Evolutionary conservation across 2,329 filamentous ascomycete species (phyloP), one percentile per base, ranked within the genome.

Genomic region (Aspergillus pseudoterreus): DNA sequence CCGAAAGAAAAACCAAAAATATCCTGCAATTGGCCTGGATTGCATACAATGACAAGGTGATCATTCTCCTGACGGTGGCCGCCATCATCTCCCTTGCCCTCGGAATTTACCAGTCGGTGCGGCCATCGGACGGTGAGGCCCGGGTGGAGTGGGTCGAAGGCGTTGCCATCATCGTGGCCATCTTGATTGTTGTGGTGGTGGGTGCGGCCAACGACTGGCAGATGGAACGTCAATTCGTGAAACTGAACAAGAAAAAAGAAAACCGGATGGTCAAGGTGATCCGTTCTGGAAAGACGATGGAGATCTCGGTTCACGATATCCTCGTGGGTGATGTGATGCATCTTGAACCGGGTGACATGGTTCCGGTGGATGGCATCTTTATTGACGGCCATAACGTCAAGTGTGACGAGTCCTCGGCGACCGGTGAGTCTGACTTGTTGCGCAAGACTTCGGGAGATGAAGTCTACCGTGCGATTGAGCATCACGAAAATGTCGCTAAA

Each of bases 201-300:
- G 88, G 87, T 54, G 87, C 88, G n/a, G 74, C 85, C 32, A 92
- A 90, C 58, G 88, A 92, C 64, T 92, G 84, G 80, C 88, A 92
- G 63, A 91, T 91, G 69, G 88, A 91, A 66, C 80, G 85, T 43
- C 86, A 90, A 62, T 92, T 92, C 62, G 85, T 88, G 36, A 90
- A 89, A 67, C 74, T 92, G 53, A 91, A 91, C 70, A 83, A 83
- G 67, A 89, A 90, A 64, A 92, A 92, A 68, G 84, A 90, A 45
- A 85, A 90, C 63, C 81, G 88, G 30, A 75, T 81, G 45, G 83
- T 92, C 59, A 90, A 89, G 55, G 84, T 90, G 9, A 75, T 88
- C 47, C 84, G 89, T n/a, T 91, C 87, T 1, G 89, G 87, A 27
- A 83, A 79, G 59, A 84, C 83, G 0, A 78, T 80, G 56, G 83